Evolutionary conservation across 169 alveolate genomes (phyloP), one percentile per base, ranked within the genome.

Genomic region (Perkinsus marinus): DNA sequence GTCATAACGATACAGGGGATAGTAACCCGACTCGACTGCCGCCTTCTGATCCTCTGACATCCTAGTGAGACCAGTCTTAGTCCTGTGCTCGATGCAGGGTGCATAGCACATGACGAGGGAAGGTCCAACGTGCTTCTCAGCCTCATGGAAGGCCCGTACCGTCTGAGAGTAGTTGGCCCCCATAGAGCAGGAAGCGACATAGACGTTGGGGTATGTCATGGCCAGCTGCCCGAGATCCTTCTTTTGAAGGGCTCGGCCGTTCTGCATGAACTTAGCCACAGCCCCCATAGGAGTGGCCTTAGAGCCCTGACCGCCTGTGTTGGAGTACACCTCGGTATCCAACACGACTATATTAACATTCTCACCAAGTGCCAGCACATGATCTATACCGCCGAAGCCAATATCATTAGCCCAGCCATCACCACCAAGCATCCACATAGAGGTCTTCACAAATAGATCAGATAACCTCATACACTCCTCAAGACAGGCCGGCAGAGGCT

Each of bases 391-490:
- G 22, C 95, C 95, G 89, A 69, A 93, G 79, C 95, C 96, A 39
- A 95, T 95, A 93, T 95, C 96, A 69, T 95, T 94, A n/a, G 95
- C 95, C 95, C 96, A 95, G 47, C 96, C 96, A 68, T 95, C 96
- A 26, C 96, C 96, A 0, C 95, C 96, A 30, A 92, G 91, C 39
- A 57, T 57, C 79, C 79, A 57, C 79, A 57, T 57, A 57, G 79
- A 57, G 9, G 79, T 57, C 79, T 57, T 57, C 9, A 57, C 79
- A 16, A 57, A 57, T 13, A 57, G 79, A 16, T 57, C 79, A 26
- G 79, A 57, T 0, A 57, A 30, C 79, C 79, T 57, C 34, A 13
- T 57, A 30, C 79, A 57, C 34, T 57, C 79, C 79, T 57, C 79
- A 16, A 57, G 79, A 30, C 79, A 57, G 34, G 9, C 5, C 26